Percentiles rank a stretch among this genome's conserved stretches.
Conservation (phyloP, 2,329 filamentous ascomycete species). For the Trichoderma pleuroti region DNA sequence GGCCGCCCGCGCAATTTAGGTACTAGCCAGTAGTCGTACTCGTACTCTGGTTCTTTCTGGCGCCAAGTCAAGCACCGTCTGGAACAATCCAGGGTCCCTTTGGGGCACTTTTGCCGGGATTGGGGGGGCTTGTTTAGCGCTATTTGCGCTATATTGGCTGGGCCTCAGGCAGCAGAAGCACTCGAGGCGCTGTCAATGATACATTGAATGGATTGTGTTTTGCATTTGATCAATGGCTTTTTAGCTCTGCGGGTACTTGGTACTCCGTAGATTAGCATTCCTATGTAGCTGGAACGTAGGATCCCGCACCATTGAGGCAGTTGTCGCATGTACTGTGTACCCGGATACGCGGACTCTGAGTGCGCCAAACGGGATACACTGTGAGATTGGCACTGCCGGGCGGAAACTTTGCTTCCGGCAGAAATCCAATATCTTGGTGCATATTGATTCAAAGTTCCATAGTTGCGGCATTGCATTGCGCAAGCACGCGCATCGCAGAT, state of each 20-base stretch:
- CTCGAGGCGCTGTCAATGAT: background rate
- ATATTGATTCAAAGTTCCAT: background rate
- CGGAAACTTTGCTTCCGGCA: background rate
- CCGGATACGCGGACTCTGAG: background rate
- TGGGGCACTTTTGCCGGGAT: slow-evolving; percentile 6
- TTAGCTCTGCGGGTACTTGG: background rate
- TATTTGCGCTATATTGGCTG: background rate
- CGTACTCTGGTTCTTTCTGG: background rate
- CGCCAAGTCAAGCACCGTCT: background rate
- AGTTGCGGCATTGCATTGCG: slow-evolving; percentile 1
- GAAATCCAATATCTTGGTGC: slow-evolving; percentile 8
- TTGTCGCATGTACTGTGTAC: background rate
- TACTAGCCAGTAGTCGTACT: background rate
- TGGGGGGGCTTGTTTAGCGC: background rate
- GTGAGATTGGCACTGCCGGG: background rate
- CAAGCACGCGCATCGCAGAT: slow-evolving; percentile 8
- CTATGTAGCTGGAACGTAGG: background rate
- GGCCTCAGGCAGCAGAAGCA: slow-evolving; percentile 3
- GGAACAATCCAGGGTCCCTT: slow-evolving; percentile 14
- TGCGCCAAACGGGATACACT: background rate
- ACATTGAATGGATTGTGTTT: background rate
- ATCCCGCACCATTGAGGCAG: no score
- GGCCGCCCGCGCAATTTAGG: background rate
- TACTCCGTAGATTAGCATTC: no score
- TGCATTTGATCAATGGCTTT: background rate